Evolutionary conservation across 306 rosid genomes (phyloP).

Genomic region (Vicia faba): DNA sequence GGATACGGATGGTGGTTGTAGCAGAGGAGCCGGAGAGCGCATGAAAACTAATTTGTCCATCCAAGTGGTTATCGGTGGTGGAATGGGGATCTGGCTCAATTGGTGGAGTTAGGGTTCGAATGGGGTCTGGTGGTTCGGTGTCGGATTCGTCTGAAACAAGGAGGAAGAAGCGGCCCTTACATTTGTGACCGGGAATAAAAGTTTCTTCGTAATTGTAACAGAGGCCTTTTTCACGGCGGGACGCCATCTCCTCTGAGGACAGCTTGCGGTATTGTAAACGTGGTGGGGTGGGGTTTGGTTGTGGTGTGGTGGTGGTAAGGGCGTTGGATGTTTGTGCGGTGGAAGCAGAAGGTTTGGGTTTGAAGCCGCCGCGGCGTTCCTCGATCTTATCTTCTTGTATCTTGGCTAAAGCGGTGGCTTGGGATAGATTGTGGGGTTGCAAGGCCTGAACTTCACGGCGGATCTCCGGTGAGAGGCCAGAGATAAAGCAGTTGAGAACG

Average conservation of each 20-base stretch:
- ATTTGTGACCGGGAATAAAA: not conserved
- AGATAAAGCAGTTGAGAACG: too few species aligned
- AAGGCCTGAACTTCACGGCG: too few species aligned
- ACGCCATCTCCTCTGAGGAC: not conserved
- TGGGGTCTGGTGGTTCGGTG: not conserved
- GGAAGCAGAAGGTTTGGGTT: not conserved
- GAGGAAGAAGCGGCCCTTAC: not conserved
- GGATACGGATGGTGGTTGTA: not conserved
- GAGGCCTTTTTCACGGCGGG: not conserved
- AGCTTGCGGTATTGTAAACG: not conserved
- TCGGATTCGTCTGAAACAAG: not conserved
- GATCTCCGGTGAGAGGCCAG: too few species aligned
- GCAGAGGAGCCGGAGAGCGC: not conserved
- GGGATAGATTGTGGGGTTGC: not conserved
- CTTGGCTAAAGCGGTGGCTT: not conserved
- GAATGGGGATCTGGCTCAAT: not conserved
- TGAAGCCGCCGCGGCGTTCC: not conserved
- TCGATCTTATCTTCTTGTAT: not conserved
- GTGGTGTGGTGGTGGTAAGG: too few species aligned
- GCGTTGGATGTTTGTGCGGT: not conserved
- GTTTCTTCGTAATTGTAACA: not conserved
- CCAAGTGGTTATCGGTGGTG: not conserved
- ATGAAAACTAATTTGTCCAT: not conserved
- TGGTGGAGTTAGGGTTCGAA: not conserved
- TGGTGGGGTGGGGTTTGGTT: not conserved